phyloP scores from a whole-genome alignment of 2,329 filamentous ascomycete species.

The Dothistroma pini region DNA sequence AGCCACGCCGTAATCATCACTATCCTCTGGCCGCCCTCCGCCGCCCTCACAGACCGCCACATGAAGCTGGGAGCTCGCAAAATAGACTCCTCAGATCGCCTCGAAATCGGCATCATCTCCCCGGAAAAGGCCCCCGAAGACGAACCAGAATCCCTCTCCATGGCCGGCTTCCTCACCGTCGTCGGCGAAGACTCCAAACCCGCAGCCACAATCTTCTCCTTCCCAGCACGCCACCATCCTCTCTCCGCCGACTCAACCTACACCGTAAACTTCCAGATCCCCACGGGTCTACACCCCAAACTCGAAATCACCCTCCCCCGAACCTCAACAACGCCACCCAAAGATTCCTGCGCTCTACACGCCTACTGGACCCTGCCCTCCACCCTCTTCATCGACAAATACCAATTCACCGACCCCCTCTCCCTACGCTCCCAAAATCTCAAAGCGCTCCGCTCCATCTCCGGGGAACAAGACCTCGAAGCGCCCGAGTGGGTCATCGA shows the following conservation, averaged over 20 bases:
- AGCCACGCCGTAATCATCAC: slow-evolving; percentile 62
- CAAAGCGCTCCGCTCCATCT: slow-evolving; percentile 61
- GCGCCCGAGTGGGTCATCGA: slow-evolving; percentile 76
- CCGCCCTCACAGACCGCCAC: not conserved
- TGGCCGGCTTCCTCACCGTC: slow-evolving; percentile 75
- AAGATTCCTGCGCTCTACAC: slow-evolving; percentile 64
- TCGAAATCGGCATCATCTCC: slow-evolving; percentile 78
- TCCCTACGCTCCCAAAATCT: slow-evolving; percentile 81
- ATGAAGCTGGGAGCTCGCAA: slow-evolving; percentile 2
- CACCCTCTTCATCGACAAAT: slow-evolving; percentile 78
- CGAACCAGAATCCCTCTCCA: slow-evolving; percentile 67
- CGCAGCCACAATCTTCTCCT: slow-evolving; percentile 74
- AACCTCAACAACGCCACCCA: slow-evolving; percentile 46
- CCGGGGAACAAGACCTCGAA: slow-evolving; percentile 81
- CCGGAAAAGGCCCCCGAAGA: slow-evolving; percentile 54
- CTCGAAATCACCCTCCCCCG: slow-evolving; percentile 64
- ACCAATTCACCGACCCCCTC: slow-evolving; percentile 72
- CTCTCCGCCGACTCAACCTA: slow-evolving; percentile 41
- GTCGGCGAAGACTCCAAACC: slow-evolving; percentile 70
- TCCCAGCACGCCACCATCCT: slow-evolving; percentile 72
- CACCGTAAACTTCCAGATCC: slow-evolving; percentile 60
- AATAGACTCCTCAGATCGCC: slow-evolving; percentile 26
- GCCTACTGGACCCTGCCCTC: slow-evolving; percentile 80
- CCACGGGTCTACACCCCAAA: slow-evolving; percentile 79
- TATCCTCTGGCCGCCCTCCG: slow-evolving; percentile 9